Evolutionary conservation across 768 basidiomycete species (phyloP), one percentile per base, ranked within the genome.

Genomic region (Fomitopsis pulvina): DNA sequence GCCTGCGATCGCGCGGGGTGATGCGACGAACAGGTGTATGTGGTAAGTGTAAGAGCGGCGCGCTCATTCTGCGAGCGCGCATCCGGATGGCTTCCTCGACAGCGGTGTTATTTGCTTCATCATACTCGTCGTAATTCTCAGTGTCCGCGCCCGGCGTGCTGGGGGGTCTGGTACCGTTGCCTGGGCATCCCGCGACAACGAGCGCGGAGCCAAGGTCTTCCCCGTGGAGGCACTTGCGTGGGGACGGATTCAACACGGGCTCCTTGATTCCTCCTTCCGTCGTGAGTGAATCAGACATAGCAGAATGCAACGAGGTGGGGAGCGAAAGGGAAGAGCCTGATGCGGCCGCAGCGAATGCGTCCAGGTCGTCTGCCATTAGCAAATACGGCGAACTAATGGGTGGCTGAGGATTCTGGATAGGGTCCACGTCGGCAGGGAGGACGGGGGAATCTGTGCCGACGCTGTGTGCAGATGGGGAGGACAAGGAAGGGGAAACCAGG

Each of bases 371-470:
- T 9, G 48, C 46, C 12, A 51, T 48, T 1, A 46, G 54, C 3
- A 47, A 18, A 4, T 22, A 11, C 26, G 32, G 50, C 3, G 30
- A 24, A 30, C 3, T 16, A 27, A 40, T 5, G 37, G 16, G 29
- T 3, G 45, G 30, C 38, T 42, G 22, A 30, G 49, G 41, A 45
- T 32, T 40, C 34, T 11, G 29, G 16, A 25, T 24, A 20, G 37
- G 25, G 16, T 37, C 45, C 2, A 43, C 51, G 8, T 58, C 49
- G 4, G 59, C 28, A 28, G 62, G 62, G 7, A 63, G 52, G 11
- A 60, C 48, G 11, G 57, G 55, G 2, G 62, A 63, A 41, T 63
- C 62, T 3, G 48, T 48, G 26, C 51, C 44, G 34, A 25, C 24
- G 41, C 16, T 25, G 47, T 21, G 51, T 24, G 39, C 32, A 37